Base-by-base conservation (phyloP, 345 rosid genomes). In the Dimocarpus longan region DNA sequence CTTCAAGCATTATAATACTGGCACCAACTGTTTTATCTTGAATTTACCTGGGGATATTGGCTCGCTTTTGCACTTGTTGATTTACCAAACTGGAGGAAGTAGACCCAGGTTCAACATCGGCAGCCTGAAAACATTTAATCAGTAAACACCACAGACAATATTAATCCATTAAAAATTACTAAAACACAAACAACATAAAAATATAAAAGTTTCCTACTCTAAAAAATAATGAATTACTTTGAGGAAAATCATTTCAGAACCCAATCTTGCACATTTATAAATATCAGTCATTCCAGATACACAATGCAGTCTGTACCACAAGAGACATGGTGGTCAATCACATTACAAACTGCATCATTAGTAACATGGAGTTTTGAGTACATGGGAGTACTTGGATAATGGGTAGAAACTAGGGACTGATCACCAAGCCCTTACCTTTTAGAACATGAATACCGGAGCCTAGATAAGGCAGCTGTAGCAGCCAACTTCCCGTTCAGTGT, bases 361-460 rank as follows among this genome's bases (percentile, higher is more conserved):
- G 44, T 11, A 64, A 24, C 26, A 60, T 21, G 65, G 64, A 6
- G 28, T 60, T 60, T 59, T 76, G 37, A 72, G 39, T 77, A 78
- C 85, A 79, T 76, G 85, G 85, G 88, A 84, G 59, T 78, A 88
- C 91, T 88, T 85, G 88, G 88, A 86, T 87, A 87, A 89, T 0
- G 90, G 92, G 88, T 82, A 82, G 85, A 86, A 85, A 71, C 82
- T 60, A 82, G 79, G 76, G 85, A 82, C 88, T 79, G 85, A 87
- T 88, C 88, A 77, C 90, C 85, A 82, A 82, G 85, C 69, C 85
- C 89, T 80, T 90, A 89, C 90, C 92, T 88, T 73, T 71, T 74
- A 75, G 79, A 81, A 70, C 80, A 71, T 82, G 86, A 78, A 72
- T 71, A 82, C 79, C 21, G 82, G 71, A 81, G 89, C 81, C 83